These are phyloP conservation scores for Tolypocladium paradoxum DNA, from an alignment of 2,329 filamentous ascomycete species.

Conservation along the genomic window DNA sequence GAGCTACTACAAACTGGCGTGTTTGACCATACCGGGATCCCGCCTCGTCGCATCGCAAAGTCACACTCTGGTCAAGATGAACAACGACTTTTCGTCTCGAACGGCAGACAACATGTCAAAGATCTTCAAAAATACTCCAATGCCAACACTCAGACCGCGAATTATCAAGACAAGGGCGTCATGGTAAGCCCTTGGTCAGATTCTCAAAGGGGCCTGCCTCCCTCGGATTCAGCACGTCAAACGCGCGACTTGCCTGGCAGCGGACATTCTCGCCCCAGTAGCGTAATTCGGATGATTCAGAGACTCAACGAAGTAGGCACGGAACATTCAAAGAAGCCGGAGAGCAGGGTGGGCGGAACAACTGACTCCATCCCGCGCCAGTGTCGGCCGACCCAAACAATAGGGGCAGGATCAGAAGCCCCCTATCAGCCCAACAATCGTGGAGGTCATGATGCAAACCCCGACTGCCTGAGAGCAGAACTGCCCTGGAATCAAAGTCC, in stretches of 20 bases:
- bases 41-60: background rate
- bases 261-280: background rate
- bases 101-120: background rate
- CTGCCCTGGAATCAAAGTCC: background rate
- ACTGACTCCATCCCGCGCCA: background rate
- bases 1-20: background rate
- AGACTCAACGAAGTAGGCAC: background rate
- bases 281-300: background rate
- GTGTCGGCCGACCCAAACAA: background rate
- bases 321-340: background rate
- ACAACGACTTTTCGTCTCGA: too few species aligned
- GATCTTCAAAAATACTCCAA: background rate
- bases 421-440: background rate
- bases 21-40: background rate
- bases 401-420: background rate
- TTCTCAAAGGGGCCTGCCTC: background rate
- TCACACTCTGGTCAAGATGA: background rate
- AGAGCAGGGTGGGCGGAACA: background rate
- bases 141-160: background rate
- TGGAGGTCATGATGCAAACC: background rate
- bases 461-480: background rate
- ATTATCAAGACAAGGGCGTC: constrained; percentile 10
- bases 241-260: background rate
- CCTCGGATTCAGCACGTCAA: background rate
- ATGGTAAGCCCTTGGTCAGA: constrained; percentile 6